Evolutionary conservation across 2,329 filamentous ascomycete species (phyloP), one percentile per base, ranked within the genome.

Genomic region (Paracoccidioides brasiliensis): DNA sequence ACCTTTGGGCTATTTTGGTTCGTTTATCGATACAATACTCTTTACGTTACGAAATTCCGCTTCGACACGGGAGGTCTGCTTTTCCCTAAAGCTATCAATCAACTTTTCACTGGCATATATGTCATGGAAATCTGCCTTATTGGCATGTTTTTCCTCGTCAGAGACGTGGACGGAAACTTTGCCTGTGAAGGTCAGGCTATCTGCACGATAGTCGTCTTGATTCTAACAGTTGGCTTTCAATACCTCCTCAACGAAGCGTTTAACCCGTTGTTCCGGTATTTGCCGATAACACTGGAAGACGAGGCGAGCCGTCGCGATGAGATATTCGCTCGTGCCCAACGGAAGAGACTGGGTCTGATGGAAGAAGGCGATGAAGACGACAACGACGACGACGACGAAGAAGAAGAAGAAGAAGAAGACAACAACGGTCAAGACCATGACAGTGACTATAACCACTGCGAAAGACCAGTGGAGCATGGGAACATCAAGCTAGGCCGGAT

Each of bases 211-310:
- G 74, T 94, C 3, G 78, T 84, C 1, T 65, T 86, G 1, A 64
- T 82, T 48, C 73, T 91, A 10, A 98, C 93, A 0, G 70, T 80
- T 1, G 64, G 88, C 3, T 98, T 86, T 64, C 93, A 98, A 67
- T 70, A 85, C 43, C 73, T 94, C 1, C 77, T 97, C 53, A 95
- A 95, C 68, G 74, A 77, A 54, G 86, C 90, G 0, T 97, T 98
- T 62, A 81, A 81, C 0, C 91, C 93, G 2, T 78, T 98, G 8
- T 84, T 95, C 67, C 82, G 86, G 42, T 95, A 95, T 64, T 75
- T 98, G 3, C 93, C 93, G 0, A 94, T 97, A 60, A 97, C 91
- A 0, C 83, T 97, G 55, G 93, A 98, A 68, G 93, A 97, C 60
- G 91, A 96, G 66, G 93, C 93, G 2, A 88, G 93, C 0, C 75